Evolutionary conservation across 345 rosid species (phyloP).

Genomic region (Populus euphratica): DNA sequence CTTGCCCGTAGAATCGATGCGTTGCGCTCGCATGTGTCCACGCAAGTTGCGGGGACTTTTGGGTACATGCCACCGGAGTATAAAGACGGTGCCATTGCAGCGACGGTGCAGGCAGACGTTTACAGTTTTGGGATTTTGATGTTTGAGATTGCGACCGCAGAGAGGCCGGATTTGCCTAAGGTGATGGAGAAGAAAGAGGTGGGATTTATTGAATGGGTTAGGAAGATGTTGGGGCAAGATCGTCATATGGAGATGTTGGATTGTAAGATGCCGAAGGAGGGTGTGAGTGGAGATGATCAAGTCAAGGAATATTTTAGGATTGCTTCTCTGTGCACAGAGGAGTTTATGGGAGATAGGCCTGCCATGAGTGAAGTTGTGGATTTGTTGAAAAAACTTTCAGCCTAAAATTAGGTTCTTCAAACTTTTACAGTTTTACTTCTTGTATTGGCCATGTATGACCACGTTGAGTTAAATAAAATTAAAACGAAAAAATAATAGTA

Average conservation of each 20-base stretch:
- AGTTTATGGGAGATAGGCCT: slow-evolving; percentile 48
- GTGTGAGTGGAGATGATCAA: slow-evolving; percentile 9
- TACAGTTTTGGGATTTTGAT: slow-evolving; percentile 81
- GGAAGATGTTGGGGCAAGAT: slow-evolving; percentile 33
- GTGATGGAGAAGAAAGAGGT: slow-evolving; percentile 33
- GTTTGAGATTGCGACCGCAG: slow-evolving; percentile 62
- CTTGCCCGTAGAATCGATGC: slow-evolving; percentile 52
- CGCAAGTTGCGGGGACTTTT: slow-evolving; percentile 88
- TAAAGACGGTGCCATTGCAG: slow-evolving; percentile 60
- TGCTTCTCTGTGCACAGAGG: slow-evolving; percentile 52
- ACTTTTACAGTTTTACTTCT: too few relatives aligned
- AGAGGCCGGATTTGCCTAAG: slow-evolving; percentile 62
- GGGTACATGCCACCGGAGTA: slow-evolving; percentile 99
- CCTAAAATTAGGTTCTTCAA: not conserved
- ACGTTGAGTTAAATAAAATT: too few relatives aligned
- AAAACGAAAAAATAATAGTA: too few relatives aligned
- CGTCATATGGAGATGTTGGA: slow-evolving; percentile 55
- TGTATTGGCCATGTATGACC: too few relatives aligned
- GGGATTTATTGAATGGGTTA: slow-evolving; percentile 58
- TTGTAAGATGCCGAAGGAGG: slow-evolving; percentile 20
- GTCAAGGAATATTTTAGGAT: slow-evolving; percentile 59
- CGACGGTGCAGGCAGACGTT: slow-evolving; percentile 63
- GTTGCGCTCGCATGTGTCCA: slow-evolving; percentile 73
- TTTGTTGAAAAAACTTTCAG: slow-evolving; percentile 12
- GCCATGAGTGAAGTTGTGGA: slow-evolving; percentile 46